A percentile compares a stretch with the other conserved stretches of the same genome.
These are phyloP conservation scores for Linnemannia hyalina DNA, from an alignment of 192 early-diverging fungal species.

Conservation along the genomic window DNA sequence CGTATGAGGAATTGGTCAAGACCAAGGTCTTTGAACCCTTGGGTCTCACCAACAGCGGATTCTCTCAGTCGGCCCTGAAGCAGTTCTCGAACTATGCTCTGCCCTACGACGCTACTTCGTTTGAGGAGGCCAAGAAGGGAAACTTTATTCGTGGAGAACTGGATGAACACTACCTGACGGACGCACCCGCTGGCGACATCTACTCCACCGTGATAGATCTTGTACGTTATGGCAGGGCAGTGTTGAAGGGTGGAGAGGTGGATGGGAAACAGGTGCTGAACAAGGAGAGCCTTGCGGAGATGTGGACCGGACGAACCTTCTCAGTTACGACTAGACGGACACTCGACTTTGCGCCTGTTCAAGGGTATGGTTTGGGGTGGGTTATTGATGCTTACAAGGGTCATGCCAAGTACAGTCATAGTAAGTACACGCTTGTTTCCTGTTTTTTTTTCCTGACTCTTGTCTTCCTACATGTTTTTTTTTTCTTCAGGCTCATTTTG, in stretches of 20 bases:
- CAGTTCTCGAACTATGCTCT: neutral
- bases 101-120: neutral
- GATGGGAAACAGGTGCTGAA: slow-evolving; percentile 35
- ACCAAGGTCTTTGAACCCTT: slow-evolving; percentile 8
- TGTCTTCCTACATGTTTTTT: no score
- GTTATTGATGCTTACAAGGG: slow-evolving; percentile 27
- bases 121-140: slow-evolving; percentile 18
- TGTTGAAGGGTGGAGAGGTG: slow-evolving; percentile 5
- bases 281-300: neutral
- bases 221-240: neutral
- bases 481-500: no score
- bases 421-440: neutral
- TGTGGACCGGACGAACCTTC: slow-evolving; percentile 7
- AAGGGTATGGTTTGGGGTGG: slow-evolving; percentile 28
- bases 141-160: neutral
- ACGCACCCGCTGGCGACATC: slow-evolving; percentile 19
- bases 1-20: slow-evolving; percentile 14
- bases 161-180: neutral
- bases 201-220: slow-evolving; percentile 28
- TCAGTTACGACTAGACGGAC: neutral
- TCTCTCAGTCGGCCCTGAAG: slow-evolving; percentile 12
- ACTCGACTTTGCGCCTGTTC: slow-evolving; percentile 5
- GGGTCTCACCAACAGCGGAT: neutral
- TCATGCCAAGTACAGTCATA: slow-evolving; percentile 8
- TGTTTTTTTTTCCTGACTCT: no score